These are phyloP conservation scores for Boeremia exigua DNA, from an alignment of 2,329 filamentous ascomycete genomes.

Conservation along the genomic window DNA sequence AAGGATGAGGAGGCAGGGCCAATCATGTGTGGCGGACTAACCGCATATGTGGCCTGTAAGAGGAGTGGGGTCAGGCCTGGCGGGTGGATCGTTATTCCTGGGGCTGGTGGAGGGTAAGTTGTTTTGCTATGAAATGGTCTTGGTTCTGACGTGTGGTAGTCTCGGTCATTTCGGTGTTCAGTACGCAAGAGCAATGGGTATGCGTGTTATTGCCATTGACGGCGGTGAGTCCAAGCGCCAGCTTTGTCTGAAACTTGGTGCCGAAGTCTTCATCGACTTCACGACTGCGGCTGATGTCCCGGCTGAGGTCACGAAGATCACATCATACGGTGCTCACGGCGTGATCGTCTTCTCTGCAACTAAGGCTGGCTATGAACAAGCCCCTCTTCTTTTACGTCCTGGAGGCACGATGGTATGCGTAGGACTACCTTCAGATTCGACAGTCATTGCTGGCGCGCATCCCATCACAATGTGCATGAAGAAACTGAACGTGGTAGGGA, in stretches of 20 bases:
- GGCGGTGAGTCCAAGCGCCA: conserved; percentile 56
- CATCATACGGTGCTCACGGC: conserved; percentile 74
- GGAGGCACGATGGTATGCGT: conserved; percentile 40
- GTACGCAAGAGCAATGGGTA: conserved; percentile 60
- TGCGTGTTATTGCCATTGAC: conserved; percentile 63
- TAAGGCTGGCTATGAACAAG: conserved; percentile 44
- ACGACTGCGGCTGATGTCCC: conserved; percentile 67
- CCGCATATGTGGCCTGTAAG: conserved; percentile 56
- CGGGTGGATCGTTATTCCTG: conserved; percentile 49
- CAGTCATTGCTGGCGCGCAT: conserved; percentile 35
- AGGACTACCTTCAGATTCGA: conserved; percentile 33
- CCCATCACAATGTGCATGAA: conserved; percentile 49
- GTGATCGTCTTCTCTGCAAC: conserved; percentile 76
- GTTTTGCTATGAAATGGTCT: neutral
- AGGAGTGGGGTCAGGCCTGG: conserved; percentile 46
- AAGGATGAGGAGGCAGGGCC: conserved; percentile 55
- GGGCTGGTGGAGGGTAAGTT: conserved; percentile 44
- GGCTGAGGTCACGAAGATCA: conserved; percentile 53
- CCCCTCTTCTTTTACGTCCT: conserved; percentile 34
- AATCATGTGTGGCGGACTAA: conserved; percentile 56
- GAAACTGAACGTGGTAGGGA: conserved; percentile 52
- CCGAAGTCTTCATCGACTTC: conserved; percentile 65
- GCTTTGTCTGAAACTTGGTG: conserved; percentile 57
- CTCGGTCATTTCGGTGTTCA: conserved; percentile 36
- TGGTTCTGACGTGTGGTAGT: conserved; percentile 23